phyloP scores from a whole-genome alignment of 106 monocot species.

The Apostasia shenzhenica region DNA sequence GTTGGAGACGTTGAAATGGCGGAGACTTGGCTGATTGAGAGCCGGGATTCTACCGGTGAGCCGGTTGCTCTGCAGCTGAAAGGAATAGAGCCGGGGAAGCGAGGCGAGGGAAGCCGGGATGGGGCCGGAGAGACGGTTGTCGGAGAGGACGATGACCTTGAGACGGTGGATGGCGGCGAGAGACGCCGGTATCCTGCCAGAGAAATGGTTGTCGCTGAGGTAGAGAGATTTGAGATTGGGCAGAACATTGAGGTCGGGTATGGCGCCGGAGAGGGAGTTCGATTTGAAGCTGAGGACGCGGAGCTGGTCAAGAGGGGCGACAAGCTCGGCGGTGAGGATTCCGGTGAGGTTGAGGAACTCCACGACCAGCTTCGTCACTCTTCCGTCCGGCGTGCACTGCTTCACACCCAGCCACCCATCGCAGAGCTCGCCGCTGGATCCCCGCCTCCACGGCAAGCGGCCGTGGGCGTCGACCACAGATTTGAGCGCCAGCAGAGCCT shows the following conservation, averaged over 20 bases:
- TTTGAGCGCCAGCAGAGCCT: constrained; percentile 61
- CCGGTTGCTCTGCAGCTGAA: constrained; percentile 56
- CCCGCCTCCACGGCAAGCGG: constrained; percentile 42
- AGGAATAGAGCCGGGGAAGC: constrained; percentile 41
- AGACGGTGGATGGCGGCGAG: constrained; percentile 63
- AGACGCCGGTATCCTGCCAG: constrained; percentile 49
- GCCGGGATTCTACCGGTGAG: constrained; percentile 58
- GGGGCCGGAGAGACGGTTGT: constrained; percentile 54
- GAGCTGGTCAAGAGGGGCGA: constrained; percentile 66
- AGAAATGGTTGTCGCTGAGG: constrained; percentile 62
- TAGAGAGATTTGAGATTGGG: constrained; percentile 67
- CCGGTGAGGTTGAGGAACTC: constrained; percentile 80
- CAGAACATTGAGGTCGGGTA: constrained; percentile 67
- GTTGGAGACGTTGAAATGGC: constrained; percentile 58
- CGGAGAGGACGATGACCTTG: constrained; percentile 58
- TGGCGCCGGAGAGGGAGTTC: constrained; percentile 57
- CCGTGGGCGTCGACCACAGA: constrained; percentile 31
- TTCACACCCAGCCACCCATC: constrained; percentile 53
- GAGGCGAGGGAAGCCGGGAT: constrained; percentile 44
- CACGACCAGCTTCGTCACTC: constrained; percentile 83
- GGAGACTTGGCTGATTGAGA: constrained; percentile 46
- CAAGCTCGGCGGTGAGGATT: constrained; percentile 7
- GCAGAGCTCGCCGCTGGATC: constrained; percentile 26
- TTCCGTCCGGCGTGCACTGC: constrained; percentile 43
- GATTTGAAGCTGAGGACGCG: constrained; percentile 90